phyloP scores from a whole-genome alignment of 208 protist species.

The Crithidia bombi region DNA sequence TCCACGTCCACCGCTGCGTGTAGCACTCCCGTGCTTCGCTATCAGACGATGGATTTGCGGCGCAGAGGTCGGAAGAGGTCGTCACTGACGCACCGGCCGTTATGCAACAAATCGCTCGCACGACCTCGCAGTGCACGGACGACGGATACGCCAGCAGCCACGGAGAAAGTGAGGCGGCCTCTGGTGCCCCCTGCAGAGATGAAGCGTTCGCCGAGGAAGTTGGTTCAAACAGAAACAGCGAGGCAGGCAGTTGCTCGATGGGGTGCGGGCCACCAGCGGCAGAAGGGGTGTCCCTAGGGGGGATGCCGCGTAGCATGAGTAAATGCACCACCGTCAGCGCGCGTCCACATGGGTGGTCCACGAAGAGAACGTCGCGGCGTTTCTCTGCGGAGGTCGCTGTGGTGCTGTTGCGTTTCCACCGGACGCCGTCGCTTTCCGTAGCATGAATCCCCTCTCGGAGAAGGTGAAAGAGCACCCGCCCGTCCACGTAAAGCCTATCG shows the following conservation, averaged over 20 bases:
- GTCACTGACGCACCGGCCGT: neutral
- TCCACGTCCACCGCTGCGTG: conserved; percentile 34
- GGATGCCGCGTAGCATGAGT: conserved; percentile 16
- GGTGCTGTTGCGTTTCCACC: neutral
- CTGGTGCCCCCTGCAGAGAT: neutral
- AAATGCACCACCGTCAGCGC: conserved; percentile 30
- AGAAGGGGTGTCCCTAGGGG: neutral
- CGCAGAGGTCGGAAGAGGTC: neutral
- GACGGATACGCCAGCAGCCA: conserved; percentile 32
- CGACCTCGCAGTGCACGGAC: conserved; percentile 46
- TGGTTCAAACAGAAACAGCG: conserved; percentile 14
- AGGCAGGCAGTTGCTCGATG: neutral
- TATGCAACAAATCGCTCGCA: conserved; percentile 34
- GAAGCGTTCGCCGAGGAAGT: neutral
- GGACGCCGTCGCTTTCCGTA: neutral
- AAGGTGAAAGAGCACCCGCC: conserved; percentile 26
- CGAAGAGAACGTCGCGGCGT: conserved; percentile 11
- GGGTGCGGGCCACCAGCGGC: neutral
- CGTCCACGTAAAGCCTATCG: conserved; percentile 17
- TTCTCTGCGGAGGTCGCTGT: neutral
- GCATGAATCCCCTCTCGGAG: conserved; percentile 15
- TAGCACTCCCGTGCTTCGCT: neutral
- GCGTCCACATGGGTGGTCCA: conserved; percentile 24
- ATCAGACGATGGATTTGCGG: neutral
- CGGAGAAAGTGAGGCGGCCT: neutral